phyloP scores from a whole-genome alignment of 2,329 filamentous ascomycete genomes.

The Ascochyta koolunga region DNA sequence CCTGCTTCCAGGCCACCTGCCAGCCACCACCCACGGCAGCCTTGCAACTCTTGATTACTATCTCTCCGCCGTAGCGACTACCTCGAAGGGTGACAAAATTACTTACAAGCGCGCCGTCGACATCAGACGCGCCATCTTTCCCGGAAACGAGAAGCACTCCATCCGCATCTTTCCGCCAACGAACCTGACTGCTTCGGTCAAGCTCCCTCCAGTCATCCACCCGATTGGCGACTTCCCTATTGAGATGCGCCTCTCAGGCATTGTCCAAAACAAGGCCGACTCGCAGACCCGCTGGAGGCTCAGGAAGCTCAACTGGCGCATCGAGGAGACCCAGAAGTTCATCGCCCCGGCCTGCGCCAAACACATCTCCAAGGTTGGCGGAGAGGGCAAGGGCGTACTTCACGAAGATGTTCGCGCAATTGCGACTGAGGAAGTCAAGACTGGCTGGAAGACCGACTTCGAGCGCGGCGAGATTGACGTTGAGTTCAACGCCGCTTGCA shows the following conservation, averaged over 20 bases:
- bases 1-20: constrained; percentile 83
- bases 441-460: constrained; percentile 87
- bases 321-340: constrained; percentile 85
- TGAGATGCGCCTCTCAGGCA: constrained; percentile 81
- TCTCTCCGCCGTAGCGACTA: constrained; percentile 61
- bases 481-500: constrained; percentile 72
- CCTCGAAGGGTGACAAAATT: constrained; percentile 66
- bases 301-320: constrained; percentile 88
- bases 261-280: constrained; percentile 71
- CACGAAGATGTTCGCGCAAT: constrained; percentile 79
- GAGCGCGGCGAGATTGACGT: constrained; percentile 77
- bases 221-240: constrained; percentile 83
- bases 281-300: constrained; percentile 85
- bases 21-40: constrained; percentile 77
- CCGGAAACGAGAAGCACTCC: constrained; percentile 83
- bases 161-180: constrained; percentile 96
- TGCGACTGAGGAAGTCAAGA: constrained; percentile 80
- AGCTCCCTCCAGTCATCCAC: constrained; percentile 82
- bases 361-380: constrained; percentile 71
- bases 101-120: constrained; percentile 71
- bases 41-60: constrained; percentile 79
- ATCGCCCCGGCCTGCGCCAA: constrained; percentile 79
- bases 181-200: constrained; percentile 84
- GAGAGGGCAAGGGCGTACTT: constrained; percentile 70
- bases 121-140: constrained; percentile 79